These are phyloP conservation scores for Maudiozyma bulderi DNA, from an alignment of 805 yeast genomes.

Conservation along the genomic window DNA sequence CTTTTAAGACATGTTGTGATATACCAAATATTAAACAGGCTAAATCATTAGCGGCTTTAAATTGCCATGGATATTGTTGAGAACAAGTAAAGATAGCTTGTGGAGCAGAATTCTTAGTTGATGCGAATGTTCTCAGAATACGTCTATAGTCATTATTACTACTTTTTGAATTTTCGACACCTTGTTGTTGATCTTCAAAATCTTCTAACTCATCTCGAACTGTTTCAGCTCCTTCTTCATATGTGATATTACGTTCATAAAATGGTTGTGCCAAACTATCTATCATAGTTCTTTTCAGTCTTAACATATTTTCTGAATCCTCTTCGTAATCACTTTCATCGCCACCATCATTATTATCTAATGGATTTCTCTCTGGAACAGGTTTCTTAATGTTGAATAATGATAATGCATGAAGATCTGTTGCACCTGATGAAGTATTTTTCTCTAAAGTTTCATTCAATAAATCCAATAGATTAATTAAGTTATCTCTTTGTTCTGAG, in stretches of 20 bases:
- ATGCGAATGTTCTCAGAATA: slow-evolving; percentile 53
- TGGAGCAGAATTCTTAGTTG: slow-evolving; percentile 63
- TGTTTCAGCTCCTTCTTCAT: slow-evolving; percentile 15
- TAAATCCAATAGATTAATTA: slow-evolving; percentile 21
- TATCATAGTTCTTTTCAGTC: slow-evolving; percentile 20
- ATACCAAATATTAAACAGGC: slow-evolving; percentile 84
- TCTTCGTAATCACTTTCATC: neutral
- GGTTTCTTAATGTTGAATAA: slow-evolving; percentile 25
- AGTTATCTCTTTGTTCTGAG: slow-evolving; percentile 21
- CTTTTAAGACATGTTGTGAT: slow-evolving; percentile 50
- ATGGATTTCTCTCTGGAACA: slow-evolving; percentile 11
- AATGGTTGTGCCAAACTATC: slow-evolving; percentile 30
- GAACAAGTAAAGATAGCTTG: slow-evolving; percentile 82
- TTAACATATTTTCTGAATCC: slow-evolving; percentile 6
- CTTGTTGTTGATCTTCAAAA: slow-evolving; percentile 1
- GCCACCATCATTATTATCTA: neutral
- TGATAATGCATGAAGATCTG: slow-evolving; percentile 27
- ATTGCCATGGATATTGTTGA: slow-evolving; percentile 62
- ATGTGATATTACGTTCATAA: slow-evolving; percentile 19
- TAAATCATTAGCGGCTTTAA: slow-evolving; percentile 79
- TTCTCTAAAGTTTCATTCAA: slow-evolving; percentile 27
- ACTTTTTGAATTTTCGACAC: slow-evolving; percentile 3
- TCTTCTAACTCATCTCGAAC: slow-evolving; percentile 30
- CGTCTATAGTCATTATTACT: slow-evolving; percentile 29
- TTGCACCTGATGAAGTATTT: slow-evolving; percentile 21